These are phyloP conservation scores for Zygoascus meyerae DNA, from an alignment of 1,139 yeast genomes.

Conservation along the genomic window DNA sequence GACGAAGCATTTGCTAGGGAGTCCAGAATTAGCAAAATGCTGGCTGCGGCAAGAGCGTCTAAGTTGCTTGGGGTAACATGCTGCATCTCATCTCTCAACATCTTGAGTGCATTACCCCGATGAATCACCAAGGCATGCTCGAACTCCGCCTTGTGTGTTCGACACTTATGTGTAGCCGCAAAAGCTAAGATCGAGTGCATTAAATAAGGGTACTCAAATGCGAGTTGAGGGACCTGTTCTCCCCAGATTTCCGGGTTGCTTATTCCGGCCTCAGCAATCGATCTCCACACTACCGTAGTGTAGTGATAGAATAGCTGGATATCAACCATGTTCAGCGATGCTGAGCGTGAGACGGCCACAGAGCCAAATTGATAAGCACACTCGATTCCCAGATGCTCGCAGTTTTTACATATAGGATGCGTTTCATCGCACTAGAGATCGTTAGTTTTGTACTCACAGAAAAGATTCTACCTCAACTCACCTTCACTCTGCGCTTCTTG, in stretches of 20 bases:
- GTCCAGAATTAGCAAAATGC: slow-evolving; percentile 83
- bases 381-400: slow-evolving; percentile 67
- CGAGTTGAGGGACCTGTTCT: slow-evolving; percentile 78
- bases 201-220: slow-evolving; percentile 80
- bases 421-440: slow-evolving; percentile 64
- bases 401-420: slow-evolving; percentile 73
- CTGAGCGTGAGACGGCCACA: slow-evolving; percentile 17
- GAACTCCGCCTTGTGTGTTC: slow-evolving; percentile 50
- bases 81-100: slow-evolving; percentile 77
- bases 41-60: slow-evolving; percentile 89
- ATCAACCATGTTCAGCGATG: slow-evolving; percentile 63
- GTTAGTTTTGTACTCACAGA: not conserved
- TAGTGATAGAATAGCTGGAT: slow-evolving; percentile 81
- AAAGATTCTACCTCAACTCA: not conserved
- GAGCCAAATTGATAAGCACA: slow-evolving; percentile 40
- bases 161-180: slow-evolving; percentile 82
- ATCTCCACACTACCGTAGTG: slow-evolving; percentile 74
- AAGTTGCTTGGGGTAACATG: slow-evolving; percentile 79
- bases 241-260: slow-evolving; percentile 86
- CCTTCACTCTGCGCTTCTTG: slow-evolving; percentile 75
- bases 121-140: slow-evolving; percentile 84
- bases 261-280: slow-evolving; percentile 87
- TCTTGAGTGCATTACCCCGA: slow-evolving; percentile 76
- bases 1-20: slow-evolving; percentile 89
- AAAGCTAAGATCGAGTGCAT: slow-evolving; percentile 90